Evolutionary conservation across 1,284 basidiomycete species (phyloP), one percentile per base, ranked within the genome.

Genomic region (Pseudozyma hubeiensis): DNA sequence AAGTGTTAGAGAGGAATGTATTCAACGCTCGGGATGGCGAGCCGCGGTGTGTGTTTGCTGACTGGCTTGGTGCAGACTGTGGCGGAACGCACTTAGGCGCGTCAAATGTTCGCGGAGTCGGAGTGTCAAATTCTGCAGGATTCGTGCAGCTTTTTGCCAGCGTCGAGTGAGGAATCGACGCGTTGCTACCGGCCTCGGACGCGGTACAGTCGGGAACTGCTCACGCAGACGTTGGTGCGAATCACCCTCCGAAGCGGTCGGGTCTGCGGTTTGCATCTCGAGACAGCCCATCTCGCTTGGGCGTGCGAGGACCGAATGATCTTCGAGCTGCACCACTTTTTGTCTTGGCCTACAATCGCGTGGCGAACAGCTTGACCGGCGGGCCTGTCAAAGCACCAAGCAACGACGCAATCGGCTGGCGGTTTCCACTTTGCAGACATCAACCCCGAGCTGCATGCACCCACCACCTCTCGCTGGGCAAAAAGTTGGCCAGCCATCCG

Each of bases 81-180:
- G 24, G 35, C 35, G 35, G 9, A 10, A 41, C 7, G 11, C 39
- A 16, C 39, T 7, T 14, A n/a, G 11, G 29, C 30, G 19, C 24
- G 6, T 30, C 45, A 14, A 40, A 14, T 4, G 35, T 51, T 52
- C 49, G 35, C 58, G 50, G 58, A 30, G 58, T 60, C 58, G 58
- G 58, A 60, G 51, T 53, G 44, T 60, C 50, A 60, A 48, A 41
- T 35, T 40, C 29, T 40, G 53, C 50, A 30, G 24, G 14, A 8
- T 11, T 7, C 29, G 35, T 31, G 37, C 49, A 51, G 31, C 50
- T 33, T 39, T 17, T 10, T 10, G 35, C 41, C 39, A 51, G 24
- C 8, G 14, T 52, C 16, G 51, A 24, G 24, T 17, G 17, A 29
- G 24, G 10, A 16, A 29, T 19, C 7, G 30, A 11, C 10, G 13